These are phyloP conservation scores for Exserohilum rostratum DNA, from an alignment of 2,329 filamentous ascomycete species.

Conservation along the genomic window DNA sequence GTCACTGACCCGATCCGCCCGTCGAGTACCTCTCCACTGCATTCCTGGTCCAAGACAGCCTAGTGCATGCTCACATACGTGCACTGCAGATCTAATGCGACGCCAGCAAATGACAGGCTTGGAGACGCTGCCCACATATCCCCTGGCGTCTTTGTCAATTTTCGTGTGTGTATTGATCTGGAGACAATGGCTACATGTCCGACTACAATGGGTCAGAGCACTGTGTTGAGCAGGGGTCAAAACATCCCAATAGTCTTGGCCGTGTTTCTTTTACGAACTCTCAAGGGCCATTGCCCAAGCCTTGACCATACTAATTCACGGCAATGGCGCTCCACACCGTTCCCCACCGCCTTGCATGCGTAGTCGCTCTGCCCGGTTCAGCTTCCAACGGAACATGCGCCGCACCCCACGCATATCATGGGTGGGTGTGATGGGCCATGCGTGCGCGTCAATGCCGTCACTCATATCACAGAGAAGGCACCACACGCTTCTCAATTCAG, in stretches of 20 bases:
- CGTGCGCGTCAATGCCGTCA: slow-evolving; percentile 8
- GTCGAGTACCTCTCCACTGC: not conserved
- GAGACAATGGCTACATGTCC: not conserved
- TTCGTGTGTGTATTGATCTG: not conserved
- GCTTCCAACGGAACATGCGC: slow-evolving; percentile 2
- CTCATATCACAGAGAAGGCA: not conserved
- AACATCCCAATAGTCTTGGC: not conserved
- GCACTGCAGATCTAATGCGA: not conserved
- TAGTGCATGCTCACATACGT: not conserved
- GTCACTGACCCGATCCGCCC: not conserved
- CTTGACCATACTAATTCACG: not conserved
- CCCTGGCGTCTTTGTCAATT: not conserved
- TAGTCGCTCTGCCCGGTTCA: slow-evolving; percentile 2
- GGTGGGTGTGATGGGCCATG: slow-evolving; percentile 2
- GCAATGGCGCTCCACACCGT: not conserved
- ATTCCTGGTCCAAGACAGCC: not conserved
- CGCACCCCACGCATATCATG: slow-evolving; percentile 3
- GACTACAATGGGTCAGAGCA: not conserved
- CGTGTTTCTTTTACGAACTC: not conserved
- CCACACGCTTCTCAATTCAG: slow-evolving; percentile 1
- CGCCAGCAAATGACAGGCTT: not conserved
- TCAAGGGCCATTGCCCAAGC: not conserved
- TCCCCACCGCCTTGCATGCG: not conserved
- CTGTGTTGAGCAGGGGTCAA: not conserved
- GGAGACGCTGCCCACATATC: not conserved